A percentile compares a stretch with the other conserved stretches of the same genome.
phyloP scores from a whole-genome alignment of 768 basidiomycete genomes.

The Boletus pseudo-olivaceus region DNA sequence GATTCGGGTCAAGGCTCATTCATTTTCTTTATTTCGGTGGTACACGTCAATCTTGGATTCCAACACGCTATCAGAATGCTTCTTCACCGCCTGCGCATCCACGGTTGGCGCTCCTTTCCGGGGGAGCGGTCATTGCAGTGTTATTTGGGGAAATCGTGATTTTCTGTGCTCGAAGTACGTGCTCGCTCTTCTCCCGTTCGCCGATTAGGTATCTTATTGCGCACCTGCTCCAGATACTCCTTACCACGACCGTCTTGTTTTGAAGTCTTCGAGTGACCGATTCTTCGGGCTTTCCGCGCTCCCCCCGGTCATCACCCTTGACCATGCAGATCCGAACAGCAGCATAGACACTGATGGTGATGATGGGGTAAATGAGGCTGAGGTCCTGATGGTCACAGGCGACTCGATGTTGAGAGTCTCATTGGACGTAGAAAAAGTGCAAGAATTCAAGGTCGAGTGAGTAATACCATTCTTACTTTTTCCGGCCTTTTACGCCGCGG shows the following conservation, averaged over 20 bases:
- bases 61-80: constrained; percentile 44
- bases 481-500: neutral
- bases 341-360: constrained; percentile 8
- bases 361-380: constrained; percentile 12
- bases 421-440: constrained; percentile 59
- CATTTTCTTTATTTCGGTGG: neutral
- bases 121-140: constrained; percentile 56
- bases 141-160: constrained; percentile 79
- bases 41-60: neutral
- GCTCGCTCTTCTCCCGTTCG: neutral
- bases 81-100: constrained; percentile 71
- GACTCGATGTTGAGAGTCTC: constrained; percentile 65
- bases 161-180: constrained; percentile 61
- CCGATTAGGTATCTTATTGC: neutral
- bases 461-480: constrained; percentile 17
- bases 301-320: constrained; percentile 18
- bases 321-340: constrained; percentile 13
- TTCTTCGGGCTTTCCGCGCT: constrained; percentile 68
- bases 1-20: neutral
- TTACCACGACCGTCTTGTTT: constrained; percentile 67
- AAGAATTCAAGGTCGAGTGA: constrained; percentile 61
- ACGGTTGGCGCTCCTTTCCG: constrained; percentile 56
- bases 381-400: constrained; percentile 49
- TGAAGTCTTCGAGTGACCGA: constrained; percentile 65
- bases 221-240: constrained; percentile 48